phyloP scores from a whole-genome alignment of 164 flowering plant genomes.

The Magnolia changhungtana region DNA sequence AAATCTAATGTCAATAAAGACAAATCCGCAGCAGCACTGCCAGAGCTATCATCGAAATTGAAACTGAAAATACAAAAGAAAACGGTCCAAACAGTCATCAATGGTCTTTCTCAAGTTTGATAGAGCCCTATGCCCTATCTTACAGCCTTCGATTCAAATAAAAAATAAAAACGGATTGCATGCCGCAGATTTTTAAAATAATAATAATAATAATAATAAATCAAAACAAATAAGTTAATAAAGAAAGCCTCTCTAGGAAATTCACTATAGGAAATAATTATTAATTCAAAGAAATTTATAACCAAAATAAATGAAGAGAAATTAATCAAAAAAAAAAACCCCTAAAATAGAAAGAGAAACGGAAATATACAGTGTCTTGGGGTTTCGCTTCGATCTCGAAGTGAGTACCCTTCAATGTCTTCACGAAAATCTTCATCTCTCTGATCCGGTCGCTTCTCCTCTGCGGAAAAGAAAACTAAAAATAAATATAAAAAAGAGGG shows the following conservation, averaged over 20 bases:
- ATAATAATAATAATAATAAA: too few relatives aligned
- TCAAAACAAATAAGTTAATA: too few relatives aligned
- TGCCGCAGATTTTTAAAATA: too few relatives aligned
- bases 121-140: background rate
- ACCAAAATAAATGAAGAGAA: background rate
- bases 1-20: too few relatives aligned
- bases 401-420: conserved; percentile 76
- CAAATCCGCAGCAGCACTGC: too few relatives aligned
- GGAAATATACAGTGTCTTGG: conserved; percentile 43
- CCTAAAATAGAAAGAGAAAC: background rate
- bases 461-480: too few relatives aligned
- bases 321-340: background rate
- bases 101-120: too few relatives aligned
- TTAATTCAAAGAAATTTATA: background rate
- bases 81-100: too few relatives aligned
- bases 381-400: conserved; percentile 80
- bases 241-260: background rate
- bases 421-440: conserved; percentile 76
- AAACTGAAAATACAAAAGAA: too few relatives aligned
- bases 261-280: background rate
- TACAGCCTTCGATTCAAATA: background rate
- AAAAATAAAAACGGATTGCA: background rate
- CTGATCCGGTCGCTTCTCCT: background rate
- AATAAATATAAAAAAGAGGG: too few relatives aligned
- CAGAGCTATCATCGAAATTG: too few relatives aligned